Evolutionary conservation across 116 monocot genomes (phyloP).

Genomic region (Dioscorea cayenensis): DNA sequence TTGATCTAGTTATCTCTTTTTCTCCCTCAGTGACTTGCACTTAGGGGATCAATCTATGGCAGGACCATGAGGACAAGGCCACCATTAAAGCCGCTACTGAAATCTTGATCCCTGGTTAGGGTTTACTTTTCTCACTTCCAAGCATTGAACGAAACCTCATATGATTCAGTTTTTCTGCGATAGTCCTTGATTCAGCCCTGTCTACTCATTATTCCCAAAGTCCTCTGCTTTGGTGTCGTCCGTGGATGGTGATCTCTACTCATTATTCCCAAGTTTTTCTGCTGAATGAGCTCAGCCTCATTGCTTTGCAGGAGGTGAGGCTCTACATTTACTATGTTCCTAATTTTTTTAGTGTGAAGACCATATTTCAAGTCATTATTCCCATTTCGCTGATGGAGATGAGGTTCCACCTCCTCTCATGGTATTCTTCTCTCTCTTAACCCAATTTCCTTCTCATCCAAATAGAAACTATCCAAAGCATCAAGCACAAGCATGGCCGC

Average conservation of each 20-base stretch:
- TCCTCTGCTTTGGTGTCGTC: conserved; percentile 66
- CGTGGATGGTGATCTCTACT: conserved; percentile 22
- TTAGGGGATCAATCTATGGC: conserved; percentile 68
- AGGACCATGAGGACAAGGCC: conserved; percentile 64
- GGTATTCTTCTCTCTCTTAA: too few relatives aligned
- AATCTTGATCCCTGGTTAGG: too few relatives aligned
- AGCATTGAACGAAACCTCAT: too few relatives aligned
- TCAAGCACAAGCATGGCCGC: too few relatives aligned
- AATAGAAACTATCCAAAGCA: too few relatives aligned
- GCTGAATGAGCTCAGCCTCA: conserved; percentile 53
- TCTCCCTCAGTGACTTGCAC: conserved; percentile 61
- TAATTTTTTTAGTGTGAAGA: conserved; percentile 93
- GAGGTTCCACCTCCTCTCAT: too few relatives aligned
- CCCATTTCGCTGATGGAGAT: too few relatives aligned
- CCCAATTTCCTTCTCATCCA: too few relatives aligned
- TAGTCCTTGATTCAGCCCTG: not conserved
- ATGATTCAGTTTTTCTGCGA: too few relatives aligned
- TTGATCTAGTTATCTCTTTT: not conserved
- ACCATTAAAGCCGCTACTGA: conserved; percentile 31
- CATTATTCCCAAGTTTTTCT: conserved; percentile 59
- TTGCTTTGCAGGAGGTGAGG: conserved; percentile 60
- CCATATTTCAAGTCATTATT: conserved; percentile 40
- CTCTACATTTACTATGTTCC: conserved; percentile 91
- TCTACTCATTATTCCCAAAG: conserved; percentile 23
- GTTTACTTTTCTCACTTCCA: too few relatives aligned